Evolutionary conservation across 2,329 filamentous ascomycete species (phyloP).

Genomic region (Harringtonia lauricola): DNA sequence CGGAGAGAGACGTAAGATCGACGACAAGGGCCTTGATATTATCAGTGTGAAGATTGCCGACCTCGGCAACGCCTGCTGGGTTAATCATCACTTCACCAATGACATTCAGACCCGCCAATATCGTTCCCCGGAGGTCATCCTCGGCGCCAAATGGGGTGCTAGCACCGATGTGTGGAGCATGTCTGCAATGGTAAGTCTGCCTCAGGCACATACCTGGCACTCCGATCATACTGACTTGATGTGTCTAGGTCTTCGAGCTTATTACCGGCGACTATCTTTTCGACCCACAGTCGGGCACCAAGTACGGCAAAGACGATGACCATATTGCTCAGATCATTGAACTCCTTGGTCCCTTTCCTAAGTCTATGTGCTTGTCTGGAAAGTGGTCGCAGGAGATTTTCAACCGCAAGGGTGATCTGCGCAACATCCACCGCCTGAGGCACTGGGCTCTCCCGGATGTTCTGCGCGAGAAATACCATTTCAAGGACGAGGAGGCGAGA

Average conservation of each 20-base stretch:
- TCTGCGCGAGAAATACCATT: conserved; percentile 93
- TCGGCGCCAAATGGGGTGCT: conserved; percentile 97
- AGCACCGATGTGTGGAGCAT: conserved; percentile 99
- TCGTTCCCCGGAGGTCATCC: conserved; percentile 89
- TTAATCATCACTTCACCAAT: conserved; percentile 97
- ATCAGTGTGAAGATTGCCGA: conserved; percentile 99
- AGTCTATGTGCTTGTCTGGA: conserved; percentile 79
- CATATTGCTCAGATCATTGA: conserved; percentile 99
- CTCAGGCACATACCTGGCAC: not conserved
- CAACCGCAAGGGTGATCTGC: conserved; percentile 91
- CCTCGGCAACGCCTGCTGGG: conserved; percentile 96
- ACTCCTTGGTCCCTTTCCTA: conserved; percentile 84
- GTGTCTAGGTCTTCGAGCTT: conserved; percentile 77
- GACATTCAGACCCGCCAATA: conserved; percentile 98
- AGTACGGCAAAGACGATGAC: conserved; percentile 98
- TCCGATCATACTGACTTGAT: conserved; percentile 3
- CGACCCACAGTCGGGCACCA: conserved; percentile 94
- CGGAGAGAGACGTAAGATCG: conserved; percentile 51
- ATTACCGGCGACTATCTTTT: conserved; percentile 98
- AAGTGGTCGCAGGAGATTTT: conserved; percentile 99
- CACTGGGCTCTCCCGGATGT: conserved; percentile 95
- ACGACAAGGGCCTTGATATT: conserved; percentile 53
- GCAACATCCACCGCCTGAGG: conserved; percentile 91
- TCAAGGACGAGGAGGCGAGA: conserved; percentile 69
- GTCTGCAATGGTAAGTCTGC: conserved; percentile 78